Conservation (phyloP, 805 yeast species). For the Ogataea ramenticola region DNA sequence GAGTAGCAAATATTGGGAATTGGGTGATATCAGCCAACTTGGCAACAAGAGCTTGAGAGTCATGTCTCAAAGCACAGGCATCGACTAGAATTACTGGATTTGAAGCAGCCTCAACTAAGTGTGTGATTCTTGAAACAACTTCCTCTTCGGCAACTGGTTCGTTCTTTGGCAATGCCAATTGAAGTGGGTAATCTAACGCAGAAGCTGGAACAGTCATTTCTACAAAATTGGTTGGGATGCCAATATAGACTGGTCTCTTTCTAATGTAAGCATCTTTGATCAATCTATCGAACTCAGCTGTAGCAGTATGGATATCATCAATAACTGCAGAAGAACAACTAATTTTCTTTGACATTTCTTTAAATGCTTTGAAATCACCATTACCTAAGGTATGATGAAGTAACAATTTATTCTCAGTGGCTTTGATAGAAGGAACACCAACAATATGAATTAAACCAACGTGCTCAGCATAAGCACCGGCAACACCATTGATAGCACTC, state of each 20-base stretch:
- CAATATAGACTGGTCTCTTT: constrained; percentile 73
- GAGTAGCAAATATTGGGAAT: constrained; percentile 73
- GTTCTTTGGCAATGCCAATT: constrained; percentile 47
- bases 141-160: constrained; percentile 52
- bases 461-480: constrained; percentile 79
- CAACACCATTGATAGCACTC: constrained; percentile 71
- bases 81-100: constrained; percentile 70
- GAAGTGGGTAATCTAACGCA: constrained; percentile 54
- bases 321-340: constrained; percentile 57
- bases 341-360: constrained; percentile 64
- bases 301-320: constrained; percentile 54
- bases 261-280: constrained; percentile 58
- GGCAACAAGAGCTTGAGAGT: constrained; percentile 50
- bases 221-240: constrained; percentile 68
- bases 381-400: constrained; percentile 74
- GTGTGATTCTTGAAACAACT: constrained; percentile 42
- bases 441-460: constrained; percentile 74
- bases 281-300: constrained; percentile 63
- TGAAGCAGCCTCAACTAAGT: constrained; percentile 45
- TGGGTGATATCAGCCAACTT: constrained; percentile 56
- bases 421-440: constrained; percentile 68
- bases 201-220: constrained; percentile 50
- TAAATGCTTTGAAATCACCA: constrained; percentile 71
- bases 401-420: constrained; percentile 62
- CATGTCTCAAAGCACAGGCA: constrained; percentile 75